Conservation (phyloP, 2,329 filamentous ascomycete genomes). For the Daldinia sp. region DNA sequence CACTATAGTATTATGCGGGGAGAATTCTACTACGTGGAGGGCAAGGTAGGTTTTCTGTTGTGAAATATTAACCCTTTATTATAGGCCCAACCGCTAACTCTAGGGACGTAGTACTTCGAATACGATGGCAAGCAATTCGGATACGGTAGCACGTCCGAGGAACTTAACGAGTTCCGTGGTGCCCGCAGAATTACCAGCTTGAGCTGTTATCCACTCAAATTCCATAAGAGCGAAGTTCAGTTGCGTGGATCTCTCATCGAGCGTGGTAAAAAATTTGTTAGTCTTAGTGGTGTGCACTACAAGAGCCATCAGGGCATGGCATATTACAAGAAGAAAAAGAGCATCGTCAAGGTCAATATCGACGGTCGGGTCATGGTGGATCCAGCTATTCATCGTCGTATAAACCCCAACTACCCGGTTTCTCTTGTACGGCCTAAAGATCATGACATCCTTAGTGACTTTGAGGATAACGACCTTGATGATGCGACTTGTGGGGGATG, state of each 20-base stretch:
- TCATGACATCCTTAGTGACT: constrained; percentile 64
- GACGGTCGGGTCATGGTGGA: constrained; percentile 91
- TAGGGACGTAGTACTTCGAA: constrained; percentile 71
- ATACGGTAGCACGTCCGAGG: constrained; percentile 72
- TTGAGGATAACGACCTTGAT: constrained; percentile 56
- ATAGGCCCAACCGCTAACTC: constrained; percentile 4
- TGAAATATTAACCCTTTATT: not conserved
- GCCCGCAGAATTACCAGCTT: constrained; percentile 83
- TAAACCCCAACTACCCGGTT: constrained; percentile 86
- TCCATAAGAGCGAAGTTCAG: constrained; percentile 75
- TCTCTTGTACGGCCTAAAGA: constrained; percentile 78
- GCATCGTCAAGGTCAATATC: constrained; percentile 80
- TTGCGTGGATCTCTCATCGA: constrained; percentile 74
- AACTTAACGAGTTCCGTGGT: constrained; percentile 80
- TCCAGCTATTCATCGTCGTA: constrained; percentile 79
- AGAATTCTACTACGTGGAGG: constrained; percentile 79
- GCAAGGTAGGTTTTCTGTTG: constrained; percentile 53
- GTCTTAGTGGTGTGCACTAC: constrained; percentile 84
- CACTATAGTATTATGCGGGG: constrained; percentile 74
- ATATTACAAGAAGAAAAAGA: constrained; percentile 82
- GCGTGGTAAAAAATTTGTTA: constrained; percentile 84
- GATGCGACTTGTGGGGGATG: constrained; percentile 52
- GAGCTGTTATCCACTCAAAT: constrained; percentile 78
- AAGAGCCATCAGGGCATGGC: constrained; percentile 84
- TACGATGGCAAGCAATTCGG: constrained; percentile 90